Conservation (phyloP, 75 land plant genomes). For the Pinus tabuliformis region DNA sequence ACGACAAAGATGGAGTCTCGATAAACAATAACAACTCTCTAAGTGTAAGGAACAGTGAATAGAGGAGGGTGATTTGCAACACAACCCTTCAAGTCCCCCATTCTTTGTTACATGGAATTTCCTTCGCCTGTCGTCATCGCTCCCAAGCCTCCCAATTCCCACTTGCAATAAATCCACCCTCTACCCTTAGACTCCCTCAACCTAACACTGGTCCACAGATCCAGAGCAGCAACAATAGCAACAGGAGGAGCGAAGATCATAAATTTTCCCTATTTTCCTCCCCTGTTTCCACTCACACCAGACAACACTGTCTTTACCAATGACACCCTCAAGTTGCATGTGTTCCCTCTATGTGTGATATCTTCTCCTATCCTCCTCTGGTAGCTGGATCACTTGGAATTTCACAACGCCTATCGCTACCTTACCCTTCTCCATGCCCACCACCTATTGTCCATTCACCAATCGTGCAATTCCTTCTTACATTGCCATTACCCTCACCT, state of each 20-base stretch:
- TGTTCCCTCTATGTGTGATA: background rate
- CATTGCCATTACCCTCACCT: background rate
- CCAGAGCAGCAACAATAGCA: background rate
- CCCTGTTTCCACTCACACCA: background rate
- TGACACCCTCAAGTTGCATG: background rate
- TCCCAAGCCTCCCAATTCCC: slow-evolving; percentile 5
- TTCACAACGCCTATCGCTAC: background rate
- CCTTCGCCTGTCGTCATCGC: background rate
- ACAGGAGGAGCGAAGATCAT: background rate
- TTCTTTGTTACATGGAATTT: background rate
- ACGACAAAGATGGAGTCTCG: slow-evolving; percentile 53
- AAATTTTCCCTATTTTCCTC: background rate
- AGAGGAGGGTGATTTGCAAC: slow-evolving; percentile 57
- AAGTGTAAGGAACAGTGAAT: slow-evolving; percentile 61
- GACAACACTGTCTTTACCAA: background rate
- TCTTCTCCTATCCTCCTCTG: too few species aligned
- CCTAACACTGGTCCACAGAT: background rate
- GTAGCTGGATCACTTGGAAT: background rate
- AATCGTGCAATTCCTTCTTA: background rate
- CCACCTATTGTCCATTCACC: background rate
- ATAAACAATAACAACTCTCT: slow-evolving; percentile 55
- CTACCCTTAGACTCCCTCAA: background rate
- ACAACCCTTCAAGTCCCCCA: slow-evolving; percentile 28
- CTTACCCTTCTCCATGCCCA: background rate
- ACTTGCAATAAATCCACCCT: background rate